Evolutionary conservation across 2,329 filamentous ascomycete species (phyloP), one percentile per base, ranked within the genome.

Genomic region (Beauveria medogensis): DNA sequence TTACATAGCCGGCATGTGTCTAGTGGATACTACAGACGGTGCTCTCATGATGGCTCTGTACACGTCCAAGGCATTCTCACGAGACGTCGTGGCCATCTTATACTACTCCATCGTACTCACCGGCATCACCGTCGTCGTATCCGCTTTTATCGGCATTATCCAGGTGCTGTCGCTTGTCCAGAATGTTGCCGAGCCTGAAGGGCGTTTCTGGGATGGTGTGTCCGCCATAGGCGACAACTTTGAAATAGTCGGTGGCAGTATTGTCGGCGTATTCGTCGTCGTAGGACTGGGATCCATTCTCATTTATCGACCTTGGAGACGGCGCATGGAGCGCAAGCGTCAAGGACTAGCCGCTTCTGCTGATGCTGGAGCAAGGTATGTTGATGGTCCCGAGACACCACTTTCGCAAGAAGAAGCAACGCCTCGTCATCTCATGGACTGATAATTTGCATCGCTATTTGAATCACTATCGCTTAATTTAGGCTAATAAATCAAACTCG

Each of bases 21-120:
- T 97, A 24, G 79, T 97, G 6, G 94, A 97, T 73, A 97, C 92
- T 0, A 89, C 87, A 0, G 94, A 97, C 68, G 93, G 93, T 26
- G 93, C 93, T 1, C 80, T 97, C 22, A 97, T 97, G 92, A 92
- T 96, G 84, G 87, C 89, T 0, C 79, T 97, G 1, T 97, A 99
- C 74, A 92, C 92, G 0, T 89, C 88, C 44, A 90, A 84, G 63
- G 79, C 88, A 34, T 87, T 95, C 52, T 86, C 90, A 0, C 80
- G 89, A 61, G 92, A 97, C 69, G 82, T 83, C 1, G 85, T 97
- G n/a, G 92, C 92, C 0, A 92, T 97, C 52, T 77, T 96, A 1
- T 97, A 97, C 75, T 97, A 97, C 75, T 95, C 91, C 14, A 89
- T 93, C 66, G 89, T 96, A 0, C 80, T 96, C 30, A 96, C 91